Evolutionary conservation across 2,329 filamentous ascomycete species (phyloP).

Genomic region (Monilinia fructigena): DNA sequence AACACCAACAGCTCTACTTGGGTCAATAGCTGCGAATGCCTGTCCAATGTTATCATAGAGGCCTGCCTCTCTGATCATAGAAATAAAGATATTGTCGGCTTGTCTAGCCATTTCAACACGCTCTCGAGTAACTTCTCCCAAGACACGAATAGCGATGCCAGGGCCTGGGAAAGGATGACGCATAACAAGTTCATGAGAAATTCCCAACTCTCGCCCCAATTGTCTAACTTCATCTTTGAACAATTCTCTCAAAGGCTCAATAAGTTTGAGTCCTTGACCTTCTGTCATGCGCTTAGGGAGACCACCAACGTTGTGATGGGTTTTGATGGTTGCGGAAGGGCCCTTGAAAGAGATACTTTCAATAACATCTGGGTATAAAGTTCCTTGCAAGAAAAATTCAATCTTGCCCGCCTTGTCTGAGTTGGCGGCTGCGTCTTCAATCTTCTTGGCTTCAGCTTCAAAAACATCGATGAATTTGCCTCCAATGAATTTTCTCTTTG

Average conservation of each 20-base stretch:
- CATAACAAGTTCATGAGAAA: conserved; percentile 73
- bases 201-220: conserved; percentile 67
- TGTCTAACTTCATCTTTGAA: conserved; percentile 82
- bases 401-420: conserved; percentile 70
- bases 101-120: conserved; percentile 76
- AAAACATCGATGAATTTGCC: conserved; percentile 78
- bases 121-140: conserved; percentile 81
- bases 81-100: conserved; percentile 76
- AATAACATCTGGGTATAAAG: conserved; percentile 64
- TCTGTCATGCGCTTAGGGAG: conserved; percentile 57
- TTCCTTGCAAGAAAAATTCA: conserved; percentile 81
- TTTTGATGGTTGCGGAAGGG: conserved; percentile 70
- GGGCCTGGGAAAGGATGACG: conserved; percentile 76
- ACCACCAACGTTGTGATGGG: conserved; percentile 69
- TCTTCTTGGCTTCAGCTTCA: conserved; percentile 72
- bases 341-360: conserved; percentile 70
- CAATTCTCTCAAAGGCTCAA: conserved; percentile 75
- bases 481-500: conserved; percentile 89
- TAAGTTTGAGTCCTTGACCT: conserved; percentile 58
- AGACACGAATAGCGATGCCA: conserved; percentile 65
- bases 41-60: conserved; percentile 71
- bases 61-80: conserved; percentile 69
- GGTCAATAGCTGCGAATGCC: conserved; percentile 67
- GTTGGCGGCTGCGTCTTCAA: conserved; percentile 68
- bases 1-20: conserved; percentile 64